A percentile compares a stretch with the other conserved stretches of the same genome.
phyloP scores from a whole-genome alignment of 768 basidiomycete genomes.

The Suillus subaureus region DNA sequence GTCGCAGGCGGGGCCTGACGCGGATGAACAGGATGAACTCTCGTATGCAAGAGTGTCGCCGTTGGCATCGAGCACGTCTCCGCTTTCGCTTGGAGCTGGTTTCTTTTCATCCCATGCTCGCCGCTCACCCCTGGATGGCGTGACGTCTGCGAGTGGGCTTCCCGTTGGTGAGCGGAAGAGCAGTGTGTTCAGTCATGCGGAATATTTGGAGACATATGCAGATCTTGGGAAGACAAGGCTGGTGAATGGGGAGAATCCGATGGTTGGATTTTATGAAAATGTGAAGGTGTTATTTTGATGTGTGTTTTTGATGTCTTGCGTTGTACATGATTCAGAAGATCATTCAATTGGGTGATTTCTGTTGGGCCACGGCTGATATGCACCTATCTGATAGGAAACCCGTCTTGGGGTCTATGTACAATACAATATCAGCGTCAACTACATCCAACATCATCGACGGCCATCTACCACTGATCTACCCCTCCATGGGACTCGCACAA shows the following conservation, averaged over 20 bases:
- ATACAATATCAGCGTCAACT: neutral
- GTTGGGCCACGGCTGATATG: neutral
- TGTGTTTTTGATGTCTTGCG: neutral
- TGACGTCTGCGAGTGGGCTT: conserved; percentile 72
- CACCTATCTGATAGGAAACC: neutral
- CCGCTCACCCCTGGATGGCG: conserved; percentile 67
- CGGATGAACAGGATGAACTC: conserved; percentile 20
- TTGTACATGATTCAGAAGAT: neutral
- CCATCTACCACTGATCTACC: neutral
- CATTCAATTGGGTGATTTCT: neutral
- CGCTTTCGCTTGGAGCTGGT: conserved; percentile 54
- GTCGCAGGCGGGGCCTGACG: conserved; percentile 43
- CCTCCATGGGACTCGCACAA: neutral
- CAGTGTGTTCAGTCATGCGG: conserved; percentile 83
- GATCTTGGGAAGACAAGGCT: conserved; percentile 71
- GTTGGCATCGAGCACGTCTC: conserved; percentile 48
- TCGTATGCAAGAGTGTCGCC: conserved; percentile 50
- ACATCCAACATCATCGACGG: neutral
- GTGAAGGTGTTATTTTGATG: conserved; percentile 87
- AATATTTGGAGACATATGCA: conserved; percentile 88
- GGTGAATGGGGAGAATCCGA: conserved; percentile 83
- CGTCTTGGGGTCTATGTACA: neutral
- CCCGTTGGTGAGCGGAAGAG: conserved; percentile 82
- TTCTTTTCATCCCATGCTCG: conserved; percentile 69
- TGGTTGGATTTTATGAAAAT: conserved; percentile 90